A percentile compares a stretch with the other conserved stretches of the same genome.
Conservation (phyloP, 1,284 basidiomycete genomes). For the Ganoderma sp. region DNA sequence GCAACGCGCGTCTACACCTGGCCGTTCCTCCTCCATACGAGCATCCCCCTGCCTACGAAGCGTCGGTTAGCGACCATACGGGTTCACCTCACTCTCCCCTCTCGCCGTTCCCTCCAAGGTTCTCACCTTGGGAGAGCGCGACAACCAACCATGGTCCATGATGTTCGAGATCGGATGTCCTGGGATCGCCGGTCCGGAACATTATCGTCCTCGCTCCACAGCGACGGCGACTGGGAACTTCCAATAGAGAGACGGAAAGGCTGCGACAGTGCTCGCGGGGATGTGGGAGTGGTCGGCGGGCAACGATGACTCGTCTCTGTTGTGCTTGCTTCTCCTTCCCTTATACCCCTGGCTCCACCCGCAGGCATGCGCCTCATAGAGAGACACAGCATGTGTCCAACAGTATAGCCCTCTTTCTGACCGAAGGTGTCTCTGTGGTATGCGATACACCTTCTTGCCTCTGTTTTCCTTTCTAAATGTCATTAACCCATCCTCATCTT, state of each 20-base stretch:
- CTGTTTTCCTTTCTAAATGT: not conserved
- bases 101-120: not conserved
- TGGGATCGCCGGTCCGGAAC: not conserved
- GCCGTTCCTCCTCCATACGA: slow-evolving; percentile 13
- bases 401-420: not conserved
- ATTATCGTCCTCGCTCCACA: not conserved
- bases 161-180: not conserved
- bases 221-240: not conserved
- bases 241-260: not conserved
- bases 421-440: not conserved
- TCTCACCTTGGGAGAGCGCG: not conserved
- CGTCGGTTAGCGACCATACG: slow-evolving; percentile 4
- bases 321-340: not conserved
- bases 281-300: not conserved
- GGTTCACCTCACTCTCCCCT: not conserved
- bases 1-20: not conserved
- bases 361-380: not conserved
- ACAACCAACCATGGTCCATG: not conserved
- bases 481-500: not conserved
- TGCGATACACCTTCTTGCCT: slow-evolving; percentile 10
- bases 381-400: not conserved
- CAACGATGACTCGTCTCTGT: not conserved
- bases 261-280: not conserved
- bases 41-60: slow-evolving; percentile 16
- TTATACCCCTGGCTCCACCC: slow-evolving; percentile 8